Conservation (phyloP, 1,139 yeast genomes). For the Taphrina populina region DNA sequence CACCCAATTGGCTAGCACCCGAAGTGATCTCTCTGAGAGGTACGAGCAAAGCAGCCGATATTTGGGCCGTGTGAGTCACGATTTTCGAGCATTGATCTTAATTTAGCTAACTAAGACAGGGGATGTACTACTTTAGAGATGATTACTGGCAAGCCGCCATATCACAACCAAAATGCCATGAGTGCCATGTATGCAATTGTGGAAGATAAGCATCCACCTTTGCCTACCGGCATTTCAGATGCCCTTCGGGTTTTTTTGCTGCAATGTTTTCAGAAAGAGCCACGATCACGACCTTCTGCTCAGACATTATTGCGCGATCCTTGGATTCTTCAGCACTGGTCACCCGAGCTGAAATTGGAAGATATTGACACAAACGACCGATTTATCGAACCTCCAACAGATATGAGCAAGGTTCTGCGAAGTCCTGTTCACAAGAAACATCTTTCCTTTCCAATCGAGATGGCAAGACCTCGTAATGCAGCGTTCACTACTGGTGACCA, state of each 20-base stretch:
- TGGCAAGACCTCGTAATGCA: too few relatives aligned
- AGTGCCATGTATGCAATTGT: constrained; percentile 92
- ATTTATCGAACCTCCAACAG: too few relatives aligned
- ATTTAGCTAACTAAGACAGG: neutral
- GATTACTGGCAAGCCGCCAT: constrained; percentile 83
- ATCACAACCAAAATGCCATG: constrained; percentile 75
- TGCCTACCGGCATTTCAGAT: constrained; percentile 62
- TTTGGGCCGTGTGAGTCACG: constrained; percentile 53
- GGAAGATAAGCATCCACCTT: constrained; percentile 73
- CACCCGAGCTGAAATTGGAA: too few relatives aligned
- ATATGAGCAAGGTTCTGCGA: too few relatives aligned
- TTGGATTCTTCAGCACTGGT: too few relatives aligned
- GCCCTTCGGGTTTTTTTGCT: constrained; percentile 57
- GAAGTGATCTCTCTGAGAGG: constrained; percentile 78
- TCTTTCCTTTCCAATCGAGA: too few relatives aligned
- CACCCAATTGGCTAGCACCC: constrained; percentile 89
- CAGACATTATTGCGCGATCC: constrained; percentile 57
- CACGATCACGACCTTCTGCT: constrained; percentile 61
- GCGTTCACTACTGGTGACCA: too few relatives aligned
- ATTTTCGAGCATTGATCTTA: neutral
- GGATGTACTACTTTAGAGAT: constrained; percentile 92
- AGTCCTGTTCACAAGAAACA: too few relatives aligned
- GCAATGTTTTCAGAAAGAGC: constrained; percentile 77
- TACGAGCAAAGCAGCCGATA: constrained; percentile 71
- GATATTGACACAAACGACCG: too few relatives aligned